Conservation (phyloP, 495 filamentous ascomycete genomes). For the Lentithecium fluviatile region DNA sequence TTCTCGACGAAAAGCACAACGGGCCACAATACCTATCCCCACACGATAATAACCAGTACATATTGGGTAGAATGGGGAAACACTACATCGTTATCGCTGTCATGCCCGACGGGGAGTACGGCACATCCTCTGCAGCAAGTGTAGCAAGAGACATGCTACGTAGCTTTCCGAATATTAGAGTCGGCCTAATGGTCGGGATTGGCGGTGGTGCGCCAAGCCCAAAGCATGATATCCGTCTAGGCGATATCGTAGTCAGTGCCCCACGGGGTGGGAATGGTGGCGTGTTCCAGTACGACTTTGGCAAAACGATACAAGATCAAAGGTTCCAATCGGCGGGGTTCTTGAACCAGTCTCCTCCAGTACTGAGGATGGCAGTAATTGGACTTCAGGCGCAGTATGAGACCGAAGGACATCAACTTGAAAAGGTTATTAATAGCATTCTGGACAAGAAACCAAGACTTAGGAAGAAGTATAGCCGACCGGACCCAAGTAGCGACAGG, state of each 20-base stretch:
- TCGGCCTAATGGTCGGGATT: conserved; percentile 29
- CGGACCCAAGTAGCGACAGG: conserved; percentile 36
- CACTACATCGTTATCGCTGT: conserved; percentile 44
- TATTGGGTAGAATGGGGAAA: conserved; percentile 39
- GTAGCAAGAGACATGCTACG: conserved; percentile 19
- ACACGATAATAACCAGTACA: conserved; percentile 43
- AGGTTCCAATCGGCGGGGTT: conserved; percentile 37
- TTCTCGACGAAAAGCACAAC: conserved; percentile 43
- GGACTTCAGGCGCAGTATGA: conserved; percentile 12
- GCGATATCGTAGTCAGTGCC: conserved; percentile 35
- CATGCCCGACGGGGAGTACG: conserved; percentile 34
- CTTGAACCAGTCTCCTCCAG: conserved; percentile 40
- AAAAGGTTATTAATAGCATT: not conserved
- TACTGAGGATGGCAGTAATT: conserved; percentile 25
- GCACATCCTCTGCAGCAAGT: conserved; percentile 18
- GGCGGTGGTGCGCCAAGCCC: conserved; percentile 20
- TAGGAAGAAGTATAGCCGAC: conserved; percentile 12
- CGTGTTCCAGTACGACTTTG: conserved; percentile 43
- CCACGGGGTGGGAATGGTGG: conserved; percentile 26
- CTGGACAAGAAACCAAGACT: conserved; percentile 8
- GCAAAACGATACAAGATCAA: conserved; percentile 32
- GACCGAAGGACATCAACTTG: no score
- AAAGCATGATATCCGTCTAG: conserved; percentile 29
- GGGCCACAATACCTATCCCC: conserved; percentile 29
- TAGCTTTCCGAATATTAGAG: conserved; percentile 20